Evolutionary conservation across 768 basidiomycete species (phyloP), one percentile per base, ranked within the genome.

Genomic region (Lactarius sanguifluus): DNA sequence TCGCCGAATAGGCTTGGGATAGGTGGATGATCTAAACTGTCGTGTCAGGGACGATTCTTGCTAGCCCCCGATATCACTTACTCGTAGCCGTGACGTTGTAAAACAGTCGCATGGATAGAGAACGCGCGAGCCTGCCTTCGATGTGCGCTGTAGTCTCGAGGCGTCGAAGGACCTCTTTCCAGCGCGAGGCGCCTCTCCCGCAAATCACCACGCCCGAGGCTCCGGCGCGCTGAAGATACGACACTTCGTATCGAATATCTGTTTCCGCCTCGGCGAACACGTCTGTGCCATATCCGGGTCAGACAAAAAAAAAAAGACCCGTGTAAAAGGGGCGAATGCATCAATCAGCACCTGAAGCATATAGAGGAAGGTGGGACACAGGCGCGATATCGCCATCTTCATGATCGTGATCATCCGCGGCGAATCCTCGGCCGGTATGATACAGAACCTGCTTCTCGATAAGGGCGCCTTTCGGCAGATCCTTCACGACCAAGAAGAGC

Each of bases 361-460:
- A 80, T 10, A 71, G 59, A 20, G 86, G 84, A 20, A 70, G 64
- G 36, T 72, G 72, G 10, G 76, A 71, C 55, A 80, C 73, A 36
- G 78, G 59, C 5, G 72, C 72, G 1, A 67, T 36, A 58, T 83
- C 84, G n/a, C 78, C 83, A 38, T 83, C 84, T 41, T 83, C 83
- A 58, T 30, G 28, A 30, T 83, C 83, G 59, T 83, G 83, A 59
- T 83, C 83, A 60, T 82, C 83, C 5, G 68, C 62, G 16, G 80
- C 62, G n/a, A 75, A 68, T 64, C 81, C 83, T 41, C 83, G 82
- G 3, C 90, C 89, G 0, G 88, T 91, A 71, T 92, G 90, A 13
- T 86, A 73, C 8, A 91, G 69, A 2, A 88, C 85, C 73, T 94
- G 92, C 71, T 91, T 92, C 74, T 94, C 92, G 13, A 92, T 72